phyloP scores from a whole-genome alignment of 192 early-diverging fungal species.

The Phlyctochytrium bullatum region DNA sequence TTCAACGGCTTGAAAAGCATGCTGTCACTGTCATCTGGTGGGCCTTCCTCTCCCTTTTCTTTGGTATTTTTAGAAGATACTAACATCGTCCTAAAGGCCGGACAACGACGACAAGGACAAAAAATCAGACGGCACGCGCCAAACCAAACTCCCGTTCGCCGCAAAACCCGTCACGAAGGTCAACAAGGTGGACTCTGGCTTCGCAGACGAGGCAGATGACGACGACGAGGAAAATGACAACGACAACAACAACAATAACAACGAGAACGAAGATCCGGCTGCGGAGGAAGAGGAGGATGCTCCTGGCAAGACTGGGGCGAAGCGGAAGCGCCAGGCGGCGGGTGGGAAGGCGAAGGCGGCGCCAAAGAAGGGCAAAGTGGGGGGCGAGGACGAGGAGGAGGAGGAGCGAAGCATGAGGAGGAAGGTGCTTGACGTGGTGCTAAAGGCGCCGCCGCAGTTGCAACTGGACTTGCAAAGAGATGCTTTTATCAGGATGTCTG shows the following conservation, averaged over 20 bases:
- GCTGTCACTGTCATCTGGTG: slow-evolving; percentile 57
- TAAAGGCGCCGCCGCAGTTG: neutral
- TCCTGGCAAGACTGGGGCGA: neutral
- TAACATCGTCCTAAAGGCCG: slow-evolving; percentile 1
- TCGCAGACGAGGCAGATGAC: neutral
- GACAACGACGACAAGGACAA: neutral
- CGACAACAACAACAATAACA: neutral
- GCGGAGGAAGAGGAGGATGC: slow-evolving; percentile 1
- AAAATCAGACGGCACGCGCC: neutral
- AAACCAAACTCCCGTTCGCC: neutral
- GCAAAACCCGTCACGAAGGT: slow-evolving; percentile 1
- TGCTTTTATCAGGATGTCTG: neutral
- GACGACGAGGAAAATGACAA: neutral
- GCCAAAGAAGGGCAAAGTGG: neutral
- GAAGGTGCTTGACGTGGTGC: neutral
- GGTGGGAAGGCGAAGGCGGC: neutral
- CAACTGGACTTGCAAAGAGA: neutral
- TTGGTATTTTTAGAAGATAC: neutral
- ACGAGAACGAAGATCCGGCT: slow-evolving; percentile 10
- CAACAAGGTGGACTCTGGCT: neutral
- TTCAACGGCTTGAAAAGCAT: slow-evolving; percentile 65
- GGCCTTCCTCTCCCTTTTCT: neutral
- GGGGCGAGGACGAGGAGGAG: neutral
- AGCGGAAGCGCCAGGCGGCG: neutral
- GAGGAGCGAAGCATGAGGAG: neutral